Percentiles rank a stretch among this genome's conserved stretches.
phyloP scores from a whole-genome alignment of 1,139 yeast species.

The Pneumocystis canis region DNA sequence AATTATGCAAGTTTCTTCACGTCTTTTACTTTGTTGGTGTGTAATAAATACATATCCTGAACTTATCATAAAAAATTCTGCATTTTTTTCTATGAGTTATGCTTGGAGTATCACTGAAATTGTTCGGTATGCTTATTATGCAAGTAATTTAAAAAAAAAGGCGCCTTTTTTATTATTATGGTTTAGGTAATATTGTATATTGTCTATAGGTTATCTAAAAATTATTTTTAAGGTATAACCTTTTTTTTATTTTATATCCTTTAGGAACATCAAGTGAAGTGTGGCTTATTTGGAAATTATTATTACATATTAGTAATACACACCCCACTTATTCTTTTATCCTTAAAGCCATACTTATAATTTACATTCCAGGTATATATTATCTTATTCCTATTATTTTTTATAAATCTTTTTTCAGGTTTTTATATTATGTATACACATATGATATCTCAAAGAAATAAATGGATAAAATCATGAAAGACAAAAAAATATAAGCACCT shows the following conservation, averaged over 20 bases:
- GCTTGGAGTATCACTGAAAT: constrained; percentile 92
- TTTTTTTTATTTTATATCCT: constrained; percentile 75
- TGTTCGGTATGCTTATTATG: constrained; percentile 72
- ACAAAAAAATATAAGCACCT: neutral
- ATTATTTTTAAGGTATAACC: constrained; percentile 16
- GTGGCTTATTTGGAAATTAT: constrained; percentile 49
- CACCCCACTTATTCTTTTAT: constrained; percentile 42
- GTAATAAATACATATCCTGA: constrained; percentile 59
- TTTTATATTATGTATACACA: constrained; percentile 71
- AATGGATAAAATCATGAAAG: neutral
- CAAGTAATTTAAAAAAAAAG: constrained; percentile 43
- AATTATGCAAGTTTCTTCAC: constrained; percentile 68
- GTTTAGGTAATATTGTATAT: constrained; percentile 49
- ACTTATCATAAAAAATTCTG: constrained; percentile 38
- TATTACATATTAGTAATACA: constrained; percentile 43
- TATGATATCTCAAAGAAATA: constrained; percentile 55
- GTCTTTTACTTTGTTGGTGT: constrained; percentile 74
- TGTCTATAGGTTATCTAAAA: neutral
- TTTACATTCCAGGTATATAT: constrained; percentile 45
- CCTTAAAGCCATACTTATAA: constrained; percentile 42
- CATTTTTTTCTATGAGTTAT: constrained; percentile 50
- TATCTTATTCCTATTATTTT: neutral
- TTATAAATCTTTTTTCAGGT: constrained; percentile 28
- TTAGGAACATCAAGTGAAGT: constrained; percentile 81
- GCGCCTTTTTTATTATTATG: constrained; percentile 53